A percentile compares a stretch with the other conserved stretches of the same genome.
phyloP scores from a whole-genome alignment of 805 yeast species.

The Lachancea fermentati region DNA sequence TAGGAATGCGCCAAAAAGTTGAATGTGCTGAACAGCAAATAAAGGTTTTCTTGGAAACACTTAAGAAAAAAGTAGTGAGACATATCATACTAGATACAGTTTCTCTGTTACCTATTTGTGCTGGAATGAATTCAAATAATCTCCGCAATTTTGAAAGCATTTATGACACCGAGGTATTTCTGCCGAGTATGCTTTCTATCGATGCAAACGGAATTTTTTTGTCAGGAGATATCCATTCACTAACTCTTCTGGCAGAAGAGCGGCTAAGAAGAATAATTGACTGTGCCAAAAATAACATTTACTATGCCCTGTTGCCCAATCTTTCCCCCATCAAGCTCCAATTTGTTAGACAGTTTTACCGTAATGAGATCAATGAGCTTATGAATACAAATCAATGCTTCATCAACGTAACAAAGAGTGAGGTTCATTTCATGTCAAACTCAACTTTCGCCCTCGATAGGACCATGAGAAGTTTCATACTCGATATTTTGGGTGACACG shows the following conservation, averaged over 20 bases:
- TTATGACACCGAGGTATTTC: conserved; percentile 17
- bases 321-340: conserved; percentile 23
- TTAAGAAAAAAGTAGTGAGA: conserved; percentile 15
- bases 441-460: conserved; percentile 18
- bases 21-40: conserved; percentile 16
- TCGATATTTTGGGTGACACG: conserved; percentile 23
- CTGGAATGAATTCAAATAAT: conserved; percentile 21
- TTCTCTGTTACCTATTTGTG: conserved; percentile 20
- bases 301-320: conserved; percentile 16
- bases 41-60: conserved; percentile 13
- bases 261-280: conserved; percentile 12
- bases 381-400: conserved; percentile 27
- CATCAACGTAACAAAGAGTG: conserved; percentile 18
- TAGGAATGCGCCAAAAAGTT: conserved; percentile 20
- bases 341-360: conserved; percentile 18
- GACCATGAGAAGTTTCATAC: conserved; percentile 22
- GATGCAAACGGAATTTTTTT: conserved; percentile 14
- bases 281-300: conserved; percentile 8
- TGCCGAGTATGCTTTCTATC: conserved; percentile 14
- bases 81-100: conserved; percentile 17
- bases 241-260: conserved; percentile 17
- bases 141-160: conserved; percentile 14
- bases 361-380: conserved; percentile 16
- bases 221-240: conserved; percentile 18
- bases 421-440: conserved; percentile 22